phyloP scores from a whole-genome alignment of 163 green algal species.

The Coccomyxa subellipsoidea region DNA sequence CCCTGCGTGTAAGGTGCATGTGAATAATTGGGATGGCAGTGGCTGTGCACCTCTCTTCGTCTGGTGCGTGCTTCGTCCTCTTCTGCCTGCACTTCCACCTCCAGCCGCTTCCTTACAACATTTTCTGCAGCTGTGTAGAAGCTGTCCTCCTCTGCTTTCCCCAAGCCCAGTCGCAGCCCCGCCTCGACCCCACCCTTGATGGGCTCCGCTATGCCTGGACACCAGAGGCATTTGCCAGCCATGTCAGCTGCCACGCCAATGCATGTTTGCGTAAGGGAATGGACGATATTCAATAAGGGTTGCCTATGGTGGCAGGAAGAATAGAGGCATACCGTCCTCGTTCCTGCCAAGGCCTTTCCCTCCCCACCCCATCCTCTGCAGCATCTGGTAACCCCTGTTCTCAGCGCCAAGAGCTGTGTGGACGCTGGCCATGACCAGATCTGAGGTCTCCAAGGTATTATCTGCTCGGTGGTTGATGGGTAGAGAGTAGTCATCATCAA shows the following conservation, averaged over 20 bases:
- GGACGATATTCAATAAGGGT: too few species aligned
- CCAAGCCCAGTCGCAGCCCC: constrained; percentile 63
- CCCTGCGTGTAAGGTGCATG: neutral
- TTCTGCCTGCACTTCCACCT: constrained; percentile 72
- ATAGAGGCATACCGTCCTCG: constrained; percentile 36
- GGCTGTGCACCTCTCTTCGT: constrained; percentile 52
- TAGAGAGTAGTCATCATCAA: constrained; percentile 37
- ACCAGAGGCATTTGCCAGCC: too few species aligned
- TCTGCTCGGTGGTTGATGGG: constrained; percentile 33
- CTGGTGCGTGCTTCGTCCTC: constrained; percentile 58
- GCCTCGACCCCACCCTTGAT: constrained; percentile 62
- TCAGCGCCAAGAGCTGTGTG: constrained; percentile 30
- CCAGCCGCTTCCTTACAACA: constrained; percentile 59
- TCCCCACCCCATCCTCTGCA: constrained; percentile 65
- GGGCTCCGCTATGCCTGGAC: constrained; percentile 70
- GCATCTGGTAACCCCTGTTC: constrained; percentile 63
- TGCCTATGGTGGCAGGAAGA: neutral
- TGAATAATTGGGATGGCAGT: neutral
- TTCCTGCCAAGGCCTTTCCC: constrained; percentile 58
- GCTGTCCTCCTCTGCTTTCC: constrained; percentile 62
- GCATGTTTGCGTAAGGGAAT: too few species aligned
- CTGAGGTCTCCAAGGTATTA: constrained; percentile 38
- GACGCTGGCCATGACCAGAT: constrained; percentile 25
- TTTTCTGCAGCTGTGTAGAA: constrained; percentile 62
- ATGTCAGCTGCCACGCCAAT: too few species aligned